These are phyloP conservation scores for Gorgonomyces haynaldii DNA, from an alignment of 192 early-diverging fungal species.

Conservation along the genomic window DNA sequence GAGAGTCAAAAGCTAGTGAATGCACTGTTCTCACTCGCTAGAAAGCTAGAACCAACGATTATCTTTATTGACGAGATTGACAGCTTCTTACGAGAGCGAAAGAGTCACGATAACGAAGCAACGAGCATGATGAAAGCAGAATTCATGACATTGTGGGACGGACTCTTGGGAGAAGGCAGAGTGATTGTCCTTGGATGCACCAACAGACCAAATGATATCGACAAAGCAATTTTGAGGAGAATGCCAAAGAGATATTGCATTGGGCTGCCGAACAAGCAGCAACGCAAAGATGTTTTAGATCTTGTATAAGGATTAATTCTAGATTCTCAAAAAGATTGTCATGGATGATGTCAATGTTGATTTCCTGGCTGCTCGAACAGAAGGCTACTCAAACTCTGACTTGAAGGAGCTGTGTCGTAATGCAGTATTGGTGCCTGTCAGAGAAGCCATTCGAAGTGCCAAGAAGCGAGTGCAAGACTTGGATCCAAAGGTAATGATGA, in stretches of 20 bases:
- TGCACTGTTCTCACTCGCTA: conserved; percentile 85
- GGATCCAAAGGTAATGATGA: conserved; percentile 4
- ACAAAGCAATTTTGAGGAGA: conserved; percentile 86
- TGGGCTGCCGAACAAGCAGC: conserved; percentile 66
- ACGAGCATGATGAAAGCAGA: conserved; percentile 99
- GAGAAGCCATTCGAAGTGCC: conserved; percentile 34
- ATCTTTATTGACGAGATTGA: conserved; percentile 99
- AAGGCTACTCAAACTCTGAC: conserved; percentile 83
- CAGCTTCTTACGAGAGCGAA: conserved; percentile 78
- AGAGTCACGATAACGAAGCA: conserved; percentile 86
- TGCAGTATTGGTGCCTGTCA: conserved; percentile 90
- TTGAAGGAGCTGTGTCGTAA: conserved; percentile 95
- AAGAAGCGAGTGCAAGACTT: conserved; percentile 3
- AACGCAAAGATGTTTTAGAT: conserved; percentile 71
- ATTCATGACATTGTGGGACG: conserved; percentile 98
- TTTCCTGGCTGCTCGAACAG: conserved; percentile 59
- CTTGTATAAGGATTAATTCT: conserved; percentile 24
- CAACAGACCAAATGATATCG: conserved; percentile 96
- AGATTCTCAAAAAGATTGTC: conserved; percentile 67
- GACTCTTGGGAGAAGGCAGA: conserved; percentile 58
- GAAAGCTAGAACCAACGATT: conserved; percentile 89
- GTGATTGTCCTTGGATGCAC: conserved; percentile 48
- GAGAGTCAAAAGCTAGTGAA: conserved; percentile 90
- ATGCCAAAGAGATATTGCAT: conserved; percentile 96
- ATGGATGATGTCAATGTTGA: conserved; percentile 58